Evolutionary conservation across 495 filamentous ascomycete species (phyloP), one percentile per base, ranked within the genome.

Genomic region (Neurospora sp.): DNA sequence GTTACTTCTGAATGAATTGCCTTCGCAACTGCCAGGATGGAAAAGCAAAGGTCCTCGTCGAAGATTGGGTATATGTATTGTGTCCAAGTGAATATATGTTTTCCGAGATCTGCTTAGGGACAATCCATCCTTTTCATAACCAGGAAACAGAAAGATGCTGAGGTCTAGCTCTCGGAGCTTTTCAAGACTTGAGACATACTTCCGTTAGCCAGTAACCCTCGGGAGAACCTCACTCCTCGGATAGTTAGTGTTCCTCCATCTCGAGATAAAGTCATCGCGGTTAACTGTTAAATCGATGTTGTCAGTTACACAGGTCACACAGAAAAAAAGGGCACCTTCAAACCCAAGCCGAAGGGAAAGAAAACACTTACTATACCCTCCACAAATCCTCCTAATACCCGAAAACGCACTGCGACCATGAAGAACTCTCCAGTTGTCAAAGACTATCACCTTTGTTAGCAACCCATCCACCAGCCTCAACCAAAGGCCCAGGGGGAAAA

Each of bases 361-460:
- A 44, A 27, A 42, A 40, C 71, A 90, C 91, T 84, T 83, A 94
- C 92, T 90, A 79, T 97, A 97, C 20, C 87, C 95, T 74, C 95
- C 95, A 80, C 93, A 96, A 81, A 98, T 91, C 76, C 94, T 90
- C 76, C 95, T 85, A 77, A 91, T 91, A 20, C 95, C 95, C 9
- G 88, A 91, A 78, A 97, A 98, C 16, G 88, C 87, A 27, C 88
- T 87, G 75, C 95, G 85, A 4, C 94, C 95, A 81, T 98, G 95
- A 69, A 98, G 81, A 72, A 97, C 93, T 74, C 95, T 87, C 94
- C 94, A 98, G 78, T 98, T 98, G 80, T 98, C 93, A 79, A 98
- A 97, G 23, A 97, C 91, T 93, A n/a, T 14, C 4, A 39, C 4
- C 42, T 5, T 0, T 14, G 70, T 74, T 49, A 74, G 75, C 39